Evolutionary conservation across 371 early-diverging fungal species (phyloP).

Genomic region (Apophysomyces ossiformis): DNA sequence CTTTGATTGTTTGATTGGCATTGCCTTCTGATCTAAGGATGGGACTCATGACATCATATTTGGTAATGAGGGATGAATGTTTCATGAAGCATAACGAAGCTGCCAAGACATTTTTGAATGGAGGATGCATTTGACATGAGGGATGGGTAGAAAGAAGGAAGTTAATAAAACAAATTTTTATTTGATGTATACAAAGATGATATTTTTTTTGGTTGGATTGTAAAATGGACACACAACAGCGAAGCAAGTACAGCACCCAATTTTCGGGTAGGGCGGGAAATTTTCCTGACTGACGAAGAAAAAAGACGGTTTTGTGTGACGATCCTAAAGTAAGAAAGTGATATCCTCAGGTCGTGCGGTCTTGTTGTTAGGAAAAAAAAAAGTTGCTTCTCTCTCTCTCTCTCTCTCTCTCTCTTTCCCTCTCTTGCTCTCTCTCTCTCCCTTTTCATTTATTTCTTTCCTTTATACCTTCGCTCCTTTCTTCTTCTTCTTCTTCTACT

Average conservation of each 20-base stretch:
- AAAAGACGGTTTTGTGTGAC: constrained; percentile 9
- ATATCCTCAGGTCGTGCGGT: constrained; percentile 3
- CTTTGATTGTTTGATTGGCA: too few relatives aligned
- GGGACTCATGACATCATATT: too few relatives aligned
- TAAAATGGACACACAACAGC: background rate
- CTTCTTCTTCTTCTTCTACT: background rate
- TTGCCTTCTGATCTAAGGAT: too few relatives aligned
- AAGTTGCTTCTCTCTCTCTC: background rate
- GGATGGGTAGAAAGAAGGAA: too few relatives aligned
- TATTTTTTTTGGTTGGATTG: background rate
- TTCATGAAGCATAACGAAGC: too few relatives aligned
- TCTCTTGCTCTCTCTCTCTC: background rate
- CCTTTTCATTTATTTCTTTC: background rate
- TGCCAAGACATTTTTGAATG: too few relatives aligned
- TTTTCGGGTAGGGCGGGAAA: background rate
- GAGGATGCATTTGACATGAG: too few relatives aligned
- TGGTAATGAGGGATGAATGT: too few relatives aligned
- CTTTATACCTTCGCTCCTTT: background rate
- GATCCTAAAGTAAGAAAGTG: background rate
- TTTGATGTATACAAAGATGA: too few relatives aligned
- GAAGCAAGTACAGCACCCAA: background rate
- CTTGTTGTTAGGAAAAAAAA: constrained; percentile 10
- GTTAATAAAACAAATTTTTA: too few relatives aligned
- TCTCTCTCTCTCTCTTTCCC: background rate
- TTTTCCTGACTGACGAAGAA: background rate